Conservation (phyloP, 257 asterid species). For the Vinca minor region DNA sequence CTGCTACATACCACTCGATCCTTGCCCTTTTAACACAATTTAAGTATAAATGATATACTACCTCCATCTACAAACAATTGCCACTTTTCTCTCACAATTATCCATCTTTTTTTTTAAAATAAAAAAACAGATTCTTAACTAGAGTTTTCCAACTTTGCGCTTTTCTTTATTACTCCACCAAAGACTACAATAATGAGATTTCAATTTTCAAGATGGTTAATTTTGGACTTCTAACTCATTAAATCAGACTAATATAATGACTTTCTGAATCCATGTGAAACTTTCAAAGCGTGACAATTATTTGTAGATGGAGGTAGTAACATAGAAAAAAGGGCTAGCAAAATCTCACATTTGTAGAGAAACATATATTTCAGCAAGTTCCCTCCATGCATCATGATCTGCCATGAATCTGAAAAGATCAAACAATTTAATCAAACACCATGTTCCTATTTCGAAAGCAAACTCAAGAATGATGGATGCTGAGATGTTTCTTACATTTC, state of each 20-base stretch:
- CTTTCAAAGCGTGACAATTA: too few species aligned
- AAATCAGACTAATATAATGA: too few species aligned
- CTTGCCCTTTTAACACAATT: constrained; percentile 2
- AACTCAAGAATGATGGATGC: constrained; percentile 8
- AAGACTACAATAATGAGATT: too few species aligned
- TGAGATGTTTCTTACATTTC: constrained; percentile 56
- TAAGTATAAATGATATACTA: not conserved
- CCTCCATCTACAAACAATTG: too few species aligned
- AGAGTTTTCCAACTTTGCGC: too few species aligned
- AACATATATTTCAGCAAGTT: constrained; percentile 85
- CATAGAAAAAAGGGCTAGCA: not conserved
- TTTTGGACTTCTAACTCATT: too few species aligned
- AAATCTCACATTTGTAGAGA: constrained; percentile 77
- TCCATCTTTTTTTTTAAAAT: too few species aligned
- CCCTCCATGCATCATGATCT: constrained; percentile 99
- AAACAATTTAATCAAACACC: constrained; percentile 17
- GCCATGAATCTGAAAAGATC: constrained; percentile 82
- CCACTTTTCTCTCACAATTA: too few species aligned
- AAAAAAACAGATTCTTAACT: too few species aligned
- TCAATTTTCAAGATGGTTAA: too few species aligned
- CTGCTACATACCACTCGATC: not conserved
- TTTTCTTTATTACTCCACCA: too few species aligned
- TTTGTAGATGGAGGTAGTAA: not conserved
- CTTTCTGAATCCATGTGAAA: too few species aligned
- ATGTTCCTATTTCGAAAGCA: constrained; percentile 8